Evolutionary conservation across 768 basidiomycete genomes (phyloP).

Genomic region (Serendipita sp.): DNA sequence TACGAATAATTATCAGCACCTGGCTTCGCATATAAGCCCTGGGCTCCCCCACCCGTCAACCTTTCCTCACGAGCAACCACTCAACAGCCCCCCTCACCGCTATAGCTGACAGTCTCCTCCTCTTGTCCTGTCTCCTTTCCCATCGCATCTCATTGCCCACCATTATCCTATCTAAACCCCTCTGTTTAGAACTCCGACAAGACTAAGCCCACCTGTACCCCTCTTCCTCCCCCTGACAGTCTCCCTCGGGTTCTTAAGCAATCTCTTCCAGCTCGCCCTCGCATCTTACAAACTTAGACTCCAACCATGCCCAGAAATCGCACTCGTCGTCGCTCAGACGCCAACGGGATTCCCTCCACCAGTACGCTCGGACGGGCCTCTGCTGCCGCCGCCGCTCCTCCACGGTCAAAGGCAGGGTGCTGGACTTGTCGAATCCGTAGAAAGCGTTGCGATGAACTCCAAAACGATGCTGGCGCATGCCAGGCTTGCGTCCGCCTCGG

Average conservation of each 20-base stretch:
- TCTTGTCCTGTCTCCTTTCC: too few species aligned
- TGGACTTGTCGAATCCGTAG: slow-evolving; percentile 77
- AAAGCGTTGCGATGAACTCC: slow-evolving; percentile 75
- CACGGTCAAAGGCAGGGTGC: slow-evolving; percentile 31
- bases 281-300: not conserved
- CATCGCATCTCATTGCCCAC: too few species aligned
- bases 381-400: not conserved
- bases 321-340: slow-evolving; percentile 1
- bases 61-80: not conserved
- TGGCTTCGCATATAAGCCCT: not conserved
- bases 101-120: too few species aligned
- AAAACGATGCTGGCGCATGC: slow-evolving; percentile 43
- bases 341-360: not conserved
- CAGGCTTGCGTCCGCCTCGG: slow-evolving; percentile 63
- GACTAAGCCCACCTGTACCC: not conserved
- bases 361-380: not conserved
- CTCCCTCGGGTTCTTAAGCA: not conserved
- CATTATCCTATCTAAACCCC: not conserved
- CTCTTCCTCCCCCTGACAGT: not conserved
- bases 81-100: too few species aligned
- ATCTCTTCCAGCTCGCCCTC: too few species aligned
- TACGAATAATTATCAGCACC: not conserved
- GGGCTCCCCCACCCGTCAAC: not conserved
- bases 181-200: too few species aligned
- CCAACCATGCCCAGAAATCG: slow-evolving; percentile 2